Conservation (phyloP, 331 rosid species). For the Arachis monticola region DNA sequence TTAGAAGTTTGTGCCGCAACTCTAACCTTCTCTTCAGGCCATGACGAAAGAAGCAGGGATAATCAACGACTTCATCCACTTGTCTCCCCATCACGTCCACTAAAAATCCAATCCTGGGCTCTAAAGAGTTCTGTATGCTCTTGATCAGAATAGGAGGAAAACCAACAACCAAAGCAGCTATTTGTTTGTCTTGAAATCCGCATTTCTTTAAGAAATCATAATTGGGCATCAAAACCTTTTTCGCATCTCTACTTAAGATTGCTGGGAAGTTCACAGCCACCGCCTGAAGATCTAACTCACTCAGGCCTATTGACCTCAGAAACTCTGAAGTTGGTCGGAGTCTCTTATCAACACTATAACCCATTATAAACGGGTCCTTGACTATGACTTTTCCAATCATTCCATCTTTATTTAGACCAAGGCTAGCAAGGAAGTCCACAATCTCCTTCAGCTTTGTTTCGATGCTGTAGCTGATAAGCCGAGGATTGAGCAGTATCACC, state of each 20-base stretch:
- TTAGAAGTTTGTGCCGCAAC: conserved; percentile 65
- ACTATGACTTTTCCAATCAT: conserved; percentile 80
- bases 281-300: conserved; percentile 65
- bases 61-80: conserved; percentile 69
- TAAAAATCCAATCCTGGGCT: conserved; percentile 75
- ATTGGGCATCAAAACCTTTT: conserved; percentile 72
- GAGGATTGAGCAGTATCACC: conserved; percentile 77
- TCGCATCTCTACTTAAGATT: conserved; percentile 79
- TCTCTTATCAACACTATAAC: conserved; percentile 78
- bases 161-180: conserved; percentile 75
- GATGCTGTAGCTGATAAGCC: conserved; percentile 93
- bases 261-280: conserved; percentile 72
- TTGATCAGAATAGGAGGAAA: conserved; percentile 87
- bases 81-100: conserved; percentile 83
- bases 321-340: conserved; percentile 79
- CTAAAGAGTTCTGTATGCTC: conserved; percentile 76
- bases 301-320: conserved; percentile 65
- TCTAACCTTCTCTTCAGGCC: conserved; percentile 81
- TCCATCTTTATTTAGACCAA: conserved; percentile 78
- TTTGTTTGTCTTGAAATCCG: conserved; percentile 71
- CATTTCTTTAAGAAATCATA: conserved; percentile 55
- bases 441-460: conserved; percentile 73
- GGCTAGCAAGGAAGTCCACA: conserved; percentile 69
- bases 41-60: conserved; percentile 83
- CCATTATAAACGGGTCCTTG: conserved; percentile 82